Evolutionary conservation across 495 filamentous ascomycete species (phyloP).

Genomic region (Tuber umbilicatum): DNA sequence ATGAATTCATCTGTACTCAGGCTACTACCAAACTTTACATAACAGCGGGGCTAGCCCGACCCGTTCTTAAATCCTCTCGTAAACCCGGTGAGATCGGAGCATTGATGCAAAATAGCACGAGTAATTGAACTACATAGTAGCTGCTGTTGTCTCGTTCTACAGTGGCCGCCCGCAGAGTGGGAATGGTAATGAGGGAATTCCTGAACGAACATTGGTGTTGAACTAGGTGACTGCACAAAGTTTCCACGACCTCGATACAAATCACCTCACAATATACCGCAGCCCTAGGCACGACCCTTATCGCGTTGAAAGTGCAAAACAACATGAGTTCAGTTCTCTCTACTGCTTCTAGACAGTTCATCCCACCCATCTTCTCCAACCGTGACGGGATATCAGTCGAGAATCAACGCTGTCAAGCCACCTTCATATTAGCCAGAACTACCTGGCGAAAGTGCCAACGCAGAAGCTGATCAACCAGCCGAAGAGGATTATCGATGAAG

Average conservation of each 20-base stretch:
- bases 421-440: constrained; percentile 44
- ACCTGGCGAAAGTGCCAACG: constrained; percentile 47
- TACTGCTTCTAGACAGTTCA: constrained; percentile 40
- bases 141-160: too few species aligned
- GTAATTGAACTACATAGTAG: too few species aligned
- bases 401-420: constrained; percentile 44
- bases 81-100: too few species aligned
- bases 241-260: not conserved
- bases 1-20: too few species aligned
- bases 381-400: constrained; percentile 46
- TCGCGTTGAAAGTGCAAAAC: too few species aligned
- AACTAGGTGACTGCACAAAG: not conserved
- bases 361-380: constrained; percentile 43
- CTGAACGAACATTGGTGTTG: not conserved
- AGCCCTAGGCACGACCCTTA: too few species aligned
- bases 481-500: constrained; percentile 43
- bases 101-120: too few species aligned
- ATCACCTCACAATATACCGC: not conserved
- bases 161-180: too few species aligned
- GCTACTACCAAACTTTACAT: too few species aligned
- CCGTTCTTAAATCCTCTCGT: too few species aligned
- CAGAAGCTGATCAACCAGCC: constrained; percentile 37
- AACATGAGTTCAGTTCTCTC: constrained; percentile 41
- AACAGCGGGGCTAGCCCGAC: too few species aligned
- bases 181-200: not conserved